Base-by-base conservation (phyloP, 2,329 filamentous ascomycete genomes). In the Penicillium italicum region DNA sequence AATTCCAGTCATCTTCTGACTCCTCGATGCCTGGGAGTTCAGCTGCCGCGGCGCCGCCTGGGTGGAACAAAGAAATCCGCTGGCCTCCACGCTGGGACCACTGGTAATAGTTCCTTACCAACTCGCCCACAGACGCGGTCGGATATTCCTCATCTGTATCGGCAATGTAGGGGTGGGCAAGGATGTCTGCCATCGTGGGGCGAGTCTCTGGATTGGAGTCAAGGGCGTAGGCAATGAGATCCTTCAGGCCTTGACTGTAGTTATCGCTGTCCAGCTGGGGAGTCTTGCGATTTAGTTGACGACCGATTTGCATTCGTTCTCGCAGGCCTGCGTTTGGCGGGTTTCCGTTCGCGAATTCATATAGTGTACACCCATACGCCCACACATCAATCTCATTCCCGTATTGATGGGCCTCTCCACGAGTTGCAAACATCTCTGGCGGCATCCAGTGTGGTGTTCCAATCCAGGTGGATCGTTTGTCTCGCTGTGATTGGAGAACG, bases 361-460 rank as follows among this genome's bases (percentile, higher is more conserved):
- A 79, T 5, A 80, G 57, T 0, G 78, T 80, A 57, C 77, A 79
- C 28, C 77, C 78, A 63, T 77, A 80, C 16, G 77, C 77, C 78
- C 78, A 80, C 4, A 79, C 76, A 64, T 80, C 78, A 40, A 80
- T 72, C 74, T 80, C 78, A 55, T 76, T 78, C 12, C 77, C 76
- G 55, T 79, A 79, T 47, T 76, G 70, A 50, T 77, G 74, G 8
- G 71, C 74, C 52, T 73, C 71, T 10, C 67, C 65, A 4, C 67
- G 66, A 42, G 66, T 69, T 42, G 72, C 64, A 58, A 79, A 79
- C 68, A 86, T 76, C 66, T 87, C 85, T 5, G 82, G 83, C 6
- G 85, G 81, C 84, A 87, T 86, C 82, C 83, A 87, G 64, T 86
- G 81, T 3, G 84, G 82, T 4, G 85, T 87, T 24, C 85, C 85